Conservation (phyloP, 169 alveolate species). For the Eimeria sp. region DNA sequence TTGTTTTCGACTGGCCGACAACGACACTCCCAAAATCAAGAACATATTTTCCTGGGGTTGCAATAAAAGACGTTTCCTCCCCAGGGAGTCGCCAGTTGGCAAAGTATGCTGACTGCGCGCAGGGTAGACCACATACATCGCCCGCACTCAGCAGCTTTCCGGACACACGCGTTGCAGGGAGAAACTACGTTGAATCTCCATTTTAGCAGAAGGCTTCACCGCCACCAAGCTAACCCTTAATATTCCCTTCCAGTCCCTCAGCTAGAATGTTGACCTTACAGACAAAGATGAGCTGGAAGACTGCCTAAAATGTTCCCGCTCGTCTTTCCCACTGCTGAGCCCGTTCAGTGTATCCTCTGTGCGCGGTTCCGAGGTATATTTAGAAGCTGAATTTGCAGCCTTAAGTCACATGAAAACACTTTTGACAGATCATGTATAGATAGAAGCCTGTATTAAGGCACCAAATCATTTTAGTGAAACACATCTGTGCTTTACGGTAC, state of each 20-base stretch:
- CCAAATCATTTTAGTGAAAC: not conserved
- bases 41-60: constrained; percentile 89
- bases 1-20: constrained; percentile 87
- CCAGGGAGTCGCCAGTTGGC: constrained; percentile 41
- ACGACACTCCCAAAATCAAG: constrained; percentile 95
- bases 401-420: not conserved
- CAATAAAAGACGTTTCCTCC: constrained; percentile 31
- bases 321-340: not conserved
- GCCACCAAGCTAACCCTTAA: not conserved
- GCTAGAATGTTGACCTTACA: not conserved
- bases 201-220: not conserved
- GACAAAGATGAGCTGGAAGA: constrained; percentile 38
- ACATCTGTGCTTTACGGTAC: not conserved
- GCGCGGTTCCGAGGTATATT: not conserved
- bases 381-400: constrained; percentile 25
- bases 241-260: not conserved
- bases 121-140: not conserved
- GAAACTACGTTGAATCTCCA: not conserved
- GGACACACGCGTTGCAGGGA: not conserved
- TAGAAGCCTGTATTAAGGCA: not conserved
- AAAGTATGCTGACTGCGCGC: constrained; percentile 39
- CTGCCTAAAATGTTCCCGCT: not conserved
- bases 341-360: constrained; percentile 1
- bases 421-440: not conserved
- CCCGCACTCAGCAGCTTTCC: not conserved